Evolutionary conservation across 805 yeast species (phyloP).

Genomic region (Jamesozyma lodderae): DNA sequence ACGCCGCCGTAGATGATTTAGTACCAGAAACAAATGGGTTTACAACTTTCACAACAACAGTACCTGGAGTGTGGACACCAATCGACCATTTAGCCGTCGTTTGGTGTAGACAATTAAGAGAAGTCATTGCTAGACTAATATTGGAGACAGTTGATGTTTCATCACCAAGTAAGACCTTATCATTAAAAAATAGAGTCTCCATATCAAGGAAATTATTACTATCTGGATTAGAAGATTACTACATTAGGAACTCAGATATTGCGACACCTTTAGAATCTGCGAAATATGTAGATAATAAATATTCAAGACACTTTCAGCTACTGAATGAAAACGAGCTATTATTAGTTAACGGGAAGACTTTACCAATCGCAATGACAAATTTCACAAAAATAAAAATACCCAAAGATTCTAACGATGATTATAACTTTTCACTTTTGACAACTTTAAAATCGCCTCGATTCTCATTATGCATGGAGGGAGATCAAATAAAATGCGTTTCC

Average conservation of each 20-base stretch:
- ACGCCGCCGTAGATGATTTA: constrained; percentile 62
- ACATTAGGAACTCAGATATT: constrained; percentile 6
- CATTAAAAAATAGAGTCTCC: constrained; percentile 49
- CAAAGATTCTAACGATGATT: not conserved
- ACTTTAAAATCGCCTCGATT: constrained; percentile 8
- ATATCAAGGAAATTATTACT: constrained; percentile 38
- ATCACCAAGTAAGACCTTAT: constrained; percentile 40
- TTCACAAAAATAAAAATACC: constrained; percentile 3
- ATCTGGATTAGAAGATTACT: constrained; percentile 48
- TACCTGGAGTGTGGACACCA: constrained; percentile 88
- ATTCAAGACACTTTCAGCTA: constrained; percentile 1
- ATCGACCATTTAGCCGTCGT: constrained; percentile 91
- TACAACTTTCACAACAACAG: constrained; percentile 73
- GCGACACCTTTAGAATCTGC: not conserved
- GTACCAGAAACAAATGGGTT: constrained; percentile 73
- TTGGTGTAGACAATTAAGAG: constrained; percentile 88
- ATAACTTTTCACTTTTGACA: constrained; percentile 14
- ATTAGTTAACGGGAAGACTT: not conserved
- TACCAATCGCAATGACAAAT: not conserved
- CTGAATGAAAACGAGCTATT: constrained; percentile 2
- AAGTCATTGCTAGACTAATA: constrained; percentile 48
- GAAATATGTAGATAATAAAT: constrained; percentile 1
- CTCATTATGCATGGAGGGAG: constrained; percentile 9
- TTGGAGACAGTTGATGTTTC: constrained; percentile 48
- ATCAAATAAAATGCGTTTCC: constrained; percentile 37